Evolutionary conservation across 2,329 filamentous ascomycete species (phyloP).

Genomic region (Raffaelea albimanens): DNA sequence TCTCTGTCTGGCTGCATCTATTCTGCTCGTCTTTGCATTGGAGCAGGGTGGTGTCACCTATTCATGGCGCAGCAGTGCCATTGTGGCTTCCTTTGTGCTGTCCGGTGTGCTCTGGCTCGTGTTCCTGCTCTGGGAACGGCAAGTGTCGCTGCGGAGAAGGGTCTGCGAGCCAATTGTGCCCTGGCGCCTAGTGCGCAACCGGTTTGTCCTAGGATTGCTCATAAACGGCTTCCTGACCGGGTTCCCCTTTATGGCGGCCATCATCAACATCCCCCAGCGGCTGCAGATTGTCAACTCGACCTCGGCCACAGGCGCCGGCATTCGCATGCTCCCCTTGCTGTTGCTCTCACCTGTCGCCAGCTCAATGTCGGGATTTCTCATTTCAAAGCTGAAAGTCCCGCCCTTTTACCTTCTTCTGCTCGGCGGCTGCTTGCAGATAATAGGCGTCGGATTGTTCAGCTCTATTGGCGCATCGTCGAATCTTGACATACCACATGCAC

Average conservation of each 20-base stretch:
- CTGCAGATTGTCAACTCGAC: background rate
- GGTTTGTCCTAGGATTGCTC: slow-evolving; percentile 21
- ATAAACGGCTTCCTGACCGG: slow-evolving; percentile 13
- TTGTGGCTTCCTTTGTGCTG: slow-evolving; percentile 23
- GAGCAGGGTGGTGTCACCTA: slow-evolving; percentile 32
- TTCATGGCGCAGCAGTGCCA: slow-evolving; percentile 29
- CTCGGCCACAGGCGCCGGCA: background rate
- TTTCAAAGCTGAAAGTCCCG: background rate
- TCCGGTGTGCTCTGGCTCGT: slow-evolving; percentile 15
- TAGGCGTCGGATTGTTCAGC: slow-evolving; percentile 1
- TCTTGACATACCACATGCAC: background rate
- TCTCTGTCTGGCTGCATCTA: slow-evolving; percentile 28
- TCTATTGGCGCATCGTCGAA: background rate
- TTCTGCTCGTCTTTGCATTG: slow-evolving; percentile 35
- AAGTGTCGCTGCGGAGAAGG: slow-evolving; percentile 7
- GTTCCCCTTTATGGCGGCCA: slow-evolving; percentile 23
- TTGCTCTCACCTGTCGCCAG: background rate
- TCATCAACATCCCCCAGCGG: slow-evolving; percentile 27
- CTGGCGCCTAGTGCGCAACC: slow-evolving; percentile 18
- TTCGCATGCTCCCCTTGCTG: background rate
- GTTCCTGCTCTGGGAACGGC: slow-evolving; percentile 21
- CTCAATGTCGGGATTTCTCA: background rate
- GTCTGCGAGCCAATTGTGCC: slow-evolving; percentile 24
- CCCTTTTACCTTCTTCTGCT: background rate
- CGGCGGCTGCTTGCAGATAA: background rate